Evolutionary conservation across 371 early-diverging fungal species (phyloP).

Genomic region (Syncephalis fuscata): DNA sequence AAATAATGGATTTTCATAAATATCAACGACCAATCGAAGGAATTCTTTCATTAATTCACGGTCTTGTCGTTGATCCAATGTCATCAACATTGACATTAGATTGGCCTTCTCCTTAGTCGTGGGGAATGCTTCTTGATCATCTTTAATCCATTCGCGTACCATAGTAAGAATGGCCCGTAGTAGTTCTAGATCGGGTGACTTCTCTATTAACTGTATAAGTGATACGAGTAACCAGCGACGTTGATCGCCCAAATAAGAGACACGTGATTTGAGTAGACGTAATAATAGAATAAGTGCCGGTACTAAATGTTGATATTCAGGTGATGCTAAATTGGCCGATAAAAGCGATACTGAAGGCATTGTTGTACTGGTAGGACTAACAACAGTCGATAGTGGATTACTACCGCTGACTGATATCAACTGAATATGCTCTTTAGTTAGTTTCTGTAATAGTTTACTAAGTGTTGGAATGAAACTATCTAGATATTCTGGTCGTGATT

Average conservation of each 20-base stretch:
- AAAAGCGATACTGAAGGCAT: too few species aligned
- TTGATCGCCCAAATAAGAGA: constrained; percentile 71
- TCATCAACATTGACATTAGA: constrained; percentile 79
- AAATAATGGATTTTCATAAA: constrained; percentile 67
- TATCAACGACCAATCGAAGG: constrained; percentile 66
- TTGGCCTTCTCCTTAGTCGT: constrained; percentile 92
- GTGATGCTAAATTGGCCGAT: too few species aligned
- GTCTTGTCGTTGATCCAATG: constrained; percentile 49
- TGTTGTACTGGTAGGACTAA: too few species aligned
- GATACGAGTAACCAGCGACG: constrained; percentile 70
- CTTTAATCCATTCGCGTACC: constrained; percentile 72
- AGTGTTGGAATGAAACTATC: constrained; percentile 58
- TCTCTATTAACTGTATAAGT: constrained; percentile 70
- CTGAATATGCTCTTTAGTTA: constrained; percentile 60
- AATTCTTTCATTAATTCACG: constrained; percentile 56
- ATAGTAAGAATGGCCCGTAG: constrained; percentile 60
- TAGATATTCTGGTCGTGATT: constrained; percentile 42
- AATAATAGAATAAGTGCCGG: constrained; percentile 11
- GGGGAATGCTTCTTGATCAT: constrained; percentile 66
- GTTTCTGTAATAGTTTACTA: constrained; percentile 62
- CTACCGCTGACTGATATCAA: constrained; percentile 6
- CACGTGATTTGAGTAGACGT: constrained; percentile 53
- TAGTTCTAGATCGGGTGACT: constrained; percentile 52
- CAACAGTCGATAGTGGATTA: too few species aligned
- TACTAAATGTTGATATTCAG: neutral